Evolutionary conservation across 148 eudicot species (phyloP), one percentile per base, ranked within the genome.

Genomic region (Tetragonia tetragonoides): DNA sequence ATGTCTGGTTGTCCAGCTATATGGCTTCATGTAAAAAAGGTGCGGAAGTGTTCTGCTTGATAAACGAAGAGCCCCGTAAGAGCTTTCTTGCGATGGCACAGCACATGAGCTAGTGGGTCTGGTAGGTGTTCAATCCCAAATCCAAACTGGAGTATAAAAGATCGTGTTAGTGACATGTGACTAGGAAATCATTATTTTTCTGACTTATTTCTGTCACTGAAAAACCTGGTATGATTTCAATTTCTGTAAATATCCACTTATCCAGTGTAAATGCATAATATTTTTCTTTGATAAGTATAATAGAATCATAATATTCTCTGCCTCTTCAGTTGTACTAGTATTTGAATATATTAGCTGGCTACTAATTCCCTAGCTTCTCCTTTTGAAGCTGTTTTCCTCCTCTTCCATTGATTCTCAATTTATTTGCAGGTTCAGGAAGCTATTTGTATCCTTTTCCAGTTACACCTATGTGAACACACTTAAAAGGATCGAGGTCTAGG

Each of bases 61-160:
- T 89, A 41, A 93, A 95, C 74, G 91, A 85, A 75, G 77, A 85
- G 74, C 97, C 96, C 18, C 62, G 76, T 10, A 88, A 71, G 79
- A 91, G 91, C 86, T 90, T 86, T 81, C 83, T 53, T 60, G 97
- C 97, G 44, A 95, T 95, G 99, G 94, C 99, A 74, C 89, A 91
- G 49, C 99, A 95, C 83, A 71, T 47, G 73, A 95, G 97, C 90
- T 97, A 93, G 79, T 95, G 99, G 99, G 89, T 93, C 75, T 95
- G 99, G 99, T 93, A 87, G 18, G 97, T 78, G 42, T 34, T 64
- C 70, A 71, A 62, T 75, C 79, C 64, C 64, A 39, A 38, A 28
- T 68, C 18, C 34, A 42, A 14, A 41, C 11, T 10, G 40, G 51
- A 34, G 15, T 37, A 16, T 37, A 53, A 54, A 73, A 17, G 46